These are phyloP conservation scores for Mortierella sp. DNA, from an alignment of 371 early-diverging fungal species.

Conservation along the genomic window DNA sequence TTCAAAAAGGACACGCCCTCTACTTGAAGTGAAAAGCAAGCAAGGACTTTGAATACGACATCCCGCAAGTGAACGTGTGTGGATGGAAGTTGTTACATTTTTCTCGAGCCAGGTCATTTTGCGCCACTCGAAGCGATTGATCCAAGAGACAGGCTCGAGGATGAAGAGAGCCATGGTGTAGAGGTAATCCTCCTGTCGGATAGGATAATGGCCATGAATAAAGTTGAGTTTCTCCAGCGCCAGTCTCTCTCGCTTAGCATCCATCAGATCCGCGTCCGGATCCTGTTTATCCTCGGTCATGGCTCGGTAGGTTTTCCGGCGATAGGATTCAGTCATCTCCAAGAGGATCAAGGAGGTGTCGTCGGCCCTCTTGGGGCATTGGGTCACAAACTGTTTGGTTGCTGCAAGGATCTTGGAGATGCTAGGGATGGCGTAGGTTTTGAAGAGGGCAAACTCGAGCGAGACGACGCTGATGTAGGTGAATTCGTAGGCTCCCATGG, in stretches of 20 bases:
- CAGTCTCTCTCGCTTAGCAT: constrained; percentile 39
- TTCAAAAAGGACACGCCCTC: too few species aligned
- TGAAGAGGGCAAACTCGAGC: constrained; percentile 69
- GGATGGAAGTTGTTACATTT: constrained; percentile 52
- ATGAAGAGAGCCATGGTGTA: constrained; percentile 66
- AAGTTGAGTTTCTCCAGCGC: constrained; percentile 64
- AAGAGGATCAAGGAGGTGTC: constrained; percentile 62
- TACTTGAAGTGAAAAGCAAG: too few species aligned
- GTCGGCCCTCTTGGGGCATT: constrained; percentile 60
- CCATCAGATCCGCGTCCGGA: constrained; percentile 36
- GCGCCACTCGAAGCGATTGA: constrained; percentile 65
- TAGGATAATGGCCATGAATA: constrained; percentile 67
- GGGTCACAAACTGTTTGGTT: constrained; percentile 59
- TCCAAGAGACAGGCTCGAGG: constrained; percentile 61
- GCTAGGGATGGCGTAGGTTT: constrained; percentile 68
- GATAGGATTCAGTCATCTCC: constrained; percentile 61
- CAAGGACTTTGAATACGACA: too few species aligned
- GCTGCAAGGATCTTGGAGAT: constrained; percentile 64
- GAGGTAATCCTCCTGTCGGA: constrained; percentile 66
- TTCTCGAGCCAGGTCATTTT: constrained; percentile 62
- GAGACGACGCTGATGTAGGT: constrained; percentile 55
- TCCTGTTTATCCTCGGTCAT: constrained; percentile 41
- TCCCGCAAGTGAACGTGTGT: not conserved
- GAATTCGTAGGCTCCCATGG: constrained; percentile 60
- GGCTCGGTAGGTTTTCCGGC: constrained; percentile 56